Percentiles rank a stretch among this genome's conserved stretches.
Conservation (phyloP, 306 rosid species). For the Quercus wislizeni region DNA sequence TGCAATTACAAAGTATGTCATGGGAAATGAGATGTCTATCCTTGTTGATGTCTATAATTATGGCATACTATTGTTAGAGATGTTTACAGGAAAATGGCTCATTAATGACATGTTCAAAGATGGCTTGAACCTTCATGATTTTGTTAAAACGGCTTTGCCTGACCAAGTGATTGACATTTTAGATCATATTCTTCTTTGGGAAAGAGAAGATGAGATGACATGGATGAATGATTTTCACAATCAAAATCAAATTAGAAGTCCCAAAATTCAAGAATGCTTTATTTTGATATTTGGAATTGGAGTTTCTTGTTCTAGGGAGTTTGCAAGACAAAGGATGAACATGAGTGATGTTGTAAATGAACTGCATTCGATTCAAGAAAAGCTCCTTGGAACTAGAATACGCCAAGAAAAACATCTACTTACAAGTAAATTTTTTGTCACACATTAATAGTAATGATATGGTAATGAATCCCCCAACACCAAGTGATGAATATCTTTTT, state of each 20-base stretch:
- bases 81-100: rapidly evolving
- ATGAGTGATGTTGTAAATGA: neutral
- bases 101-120: neutral
- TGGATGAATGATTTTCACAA: neutral
- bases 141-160: too few relatives aligned
- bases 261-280: too few relatives aligned
- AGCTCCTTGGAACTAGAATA: neutral
- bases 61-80: too few relatives aligned
- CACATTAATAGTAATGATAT: too few relatives aligned
- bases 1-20: too few relatives aligned
- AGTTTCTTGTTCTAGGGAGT: neutral
- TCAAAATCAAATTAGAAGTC: neutral
- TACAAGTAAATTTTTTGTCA: too few relatives aligned
- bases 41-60: too few relatives aligned
- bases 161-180: neutral
- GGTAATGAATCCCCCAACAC: too few relatives aligned
- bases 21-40: too few relatives aligned
- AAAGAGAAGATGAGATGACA: neutral
- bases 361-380: neutral
- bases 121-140: neutral
- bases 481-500: too few relatives aligned
- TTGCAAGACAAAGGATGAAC: too few relatives aligned
- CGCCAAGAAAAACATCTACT: too few relatives aligned
- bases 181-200: neutral
- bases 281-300: neutral